These are phyloP conservation scores for Tagetes erecta DNA, from an alignment of 129 eudicot genomes.

Conservation along the genomic window DNA sequence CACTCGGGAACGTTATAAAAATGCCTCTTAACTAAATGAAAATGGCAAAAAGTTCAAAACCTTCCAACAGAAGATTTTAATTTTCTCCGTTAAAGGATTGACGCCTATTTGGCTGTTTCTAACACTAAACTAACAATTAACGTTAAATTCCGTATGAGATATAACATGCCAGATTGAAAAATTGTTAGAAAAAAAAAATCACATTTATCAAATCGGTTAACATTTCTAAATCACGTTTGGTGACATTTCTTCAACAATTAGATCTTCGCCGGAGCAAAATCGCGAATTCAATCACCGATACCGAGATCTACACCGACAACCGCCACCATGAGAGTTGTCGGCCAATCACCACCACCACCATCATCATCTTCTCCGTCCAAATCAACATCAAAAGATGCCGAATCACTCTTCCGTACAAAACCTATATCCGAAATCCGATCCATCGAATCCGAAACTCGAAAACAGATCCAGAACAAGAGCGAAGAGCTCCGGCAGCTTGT, in stretches of 20 bases:
- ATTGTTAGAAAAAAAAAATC: background rate
- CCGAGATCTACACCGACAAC: conserved; percentile 38
- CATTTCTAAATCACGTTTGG: conserved; percentile 11
- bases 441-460: conserved; percentile 63
- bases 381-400: conserved; percentile 60
- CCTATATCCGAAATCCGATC: conserved; percentile 76
- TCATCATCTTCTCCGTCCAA: conserved; percentile 32
- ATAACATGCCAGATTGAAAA: too few relatives aligned
- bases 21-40: too few relatives aligned
- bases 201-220: background rate
- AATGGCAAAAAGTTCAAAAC: too few relatives aligned
- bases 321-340: conserved; percentile 42
- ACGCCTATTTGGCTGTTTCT: too few relatives aligned
- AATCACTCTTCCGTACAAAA: conserved; percentile 70
- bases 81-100: too few relatives aligned
- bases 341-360: conserved; percentile 26
- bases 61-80: too few relatives aligned
- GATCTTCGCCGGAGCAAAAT: conserved; percentile 28
- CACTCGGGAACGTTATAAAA: too few relatives aligned
- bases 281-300: conserved; percentile 18
- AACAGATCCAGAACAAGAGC: conserved; percentile 79
- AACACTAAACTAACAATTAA: too few relatives aligned
- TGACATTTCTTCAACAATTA: conserved; percentile 19
- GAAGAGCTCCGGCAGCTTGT: conserved; percentile 92
- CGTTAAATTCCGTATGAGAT: too few relatives aligned